Percentiles rank a stretch among this genome's conserved stretches.
phyloP scores from a whole-genome alignment of 805 yeast species.

The Myxozyma neglecta region DNA sequence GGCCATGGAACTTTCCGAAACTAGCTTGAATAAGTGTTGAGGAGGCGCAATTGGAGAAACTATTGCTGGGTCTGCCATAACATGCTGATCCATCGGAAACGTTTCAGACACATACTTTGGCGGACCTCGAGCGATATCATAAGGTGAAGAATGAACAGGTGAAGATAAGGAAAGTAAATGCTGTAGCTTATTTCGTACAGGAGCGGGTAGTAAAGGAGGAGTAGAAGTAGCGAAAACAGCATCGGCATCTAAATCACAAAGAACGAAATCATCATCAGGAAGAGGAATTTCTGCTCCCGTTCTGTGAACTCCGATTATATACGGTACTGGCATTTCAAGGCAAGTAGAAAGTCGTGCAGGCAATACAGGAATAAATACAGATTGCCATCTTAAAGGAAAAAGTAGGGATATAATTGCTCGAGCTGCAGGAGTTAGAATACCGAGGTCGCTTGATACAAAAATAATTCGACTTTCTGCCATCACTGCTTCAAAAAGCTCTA shows the following conservation, averaged over 20 bases:
- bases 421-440: slow-evolving; percentile 22
- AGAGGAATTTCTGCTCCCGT: not conserved
- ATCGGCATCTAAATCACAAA: slow-evolving; percentile 28
- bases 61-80: slow-evolving; percentile 5
- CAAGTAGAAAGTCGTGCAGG: slow-evolving; percentile 27
- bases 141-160: slow-evolving; percentile 22
- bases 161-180: slow-evolving; percentile 13
- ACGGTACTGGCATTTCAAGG: slow-evolving; percentile 32
- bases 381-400: slow-evolving; percentile 30
- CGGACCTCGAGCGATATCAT: slow-evolving; percentile 14
- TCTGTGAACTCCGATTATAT: slow-evolving; percentile 29
- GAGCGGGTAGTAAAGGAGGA: slow-evolving; percentile 21
- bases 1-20: slow-evolving; percentile 12
- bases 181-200: slow-evolving; percentile 20
- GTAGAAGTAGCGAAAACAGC: slow-evolving; percentile 3
- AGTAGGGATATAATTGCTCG: slow-evolving; percentile 22
- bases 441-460: slow-evolving; percentile 22
- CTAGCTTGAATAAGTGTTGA: not conserved
- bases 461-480: slow-evolving; percentile 27
- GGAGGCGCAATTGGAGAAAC: slow-evolving; percentile 6
- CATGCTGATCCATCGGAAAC: slow-evolving; percentile 18
- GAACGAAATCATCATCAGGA: slow-evolving; percentile 24
- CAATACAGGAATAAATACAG: slow-evolving; percentile 30
- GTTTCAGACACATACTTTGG: slow-evolving; percentile 24
- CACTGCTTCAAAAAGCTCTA: slow-evolving; percentile 29